Evolutionary conservation across 495 filamentous ascomycete genomes (phyloP).

Genomic region (Podospora australis): DNA sequence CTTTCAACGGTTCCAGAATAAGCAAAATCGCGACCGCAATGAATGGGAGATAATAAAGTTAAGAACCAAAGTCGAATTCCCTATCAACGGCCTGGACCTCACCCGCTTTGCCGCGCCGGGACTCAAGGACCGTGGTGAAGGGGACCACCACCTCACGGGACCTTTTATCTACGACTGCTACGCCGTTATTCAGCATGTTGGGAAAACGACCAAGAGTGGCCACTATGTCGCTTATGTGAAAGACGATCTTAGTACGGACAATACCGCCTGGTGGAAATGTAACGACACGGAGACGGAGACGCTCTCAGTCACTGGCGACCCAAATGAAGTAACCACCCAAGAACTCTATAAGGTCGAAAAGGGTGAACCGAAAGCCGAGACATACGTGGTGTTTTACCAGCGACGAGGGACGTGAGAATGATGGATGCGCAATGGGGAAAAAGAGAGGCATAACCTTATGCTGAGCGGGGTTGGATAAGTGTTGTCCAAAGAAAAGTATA

Average conservation of each 20-base stretch:
- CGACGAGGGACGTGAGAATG: slow-evolving; percentile 12
- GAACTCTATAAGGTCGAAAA: slow-evolving; percentile 15
- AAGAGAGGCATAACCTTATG: no score
- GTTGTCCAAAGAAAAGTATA: no score
- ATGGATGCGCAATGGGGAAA: background rate
- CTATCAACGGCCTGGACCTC: slow-evolving; percentile 32
- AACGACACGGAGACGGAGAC: slow-evolving; percentile 27
- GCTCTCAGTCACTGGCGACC: no score
- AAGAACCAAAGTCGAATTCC: slow-evolving; percentile 27
- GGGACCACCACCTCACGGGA: slow-evolving; percentile 18
- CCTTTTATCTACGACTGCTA: slow-evolving; percentile 39
- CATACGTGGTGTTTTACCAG: slow-evolving; percentile 28
- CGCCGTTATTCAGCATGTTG: slow-evolving; percentile 37
- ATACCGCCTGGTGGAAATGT: slow-evolving; percentile 28
- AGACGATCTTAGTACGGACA: slow-evolving; percentile 21
- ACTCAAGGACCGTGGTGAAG: background rate
- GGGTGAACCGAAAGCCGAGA: slow-evolving; percentile 5
- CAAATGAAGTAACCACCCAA: no score
- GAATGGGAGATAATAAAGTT: slow-evolving; percentile 24
- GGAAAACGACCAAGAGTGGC: slow-evolving; percentile 23
- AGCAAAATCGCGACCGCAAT: no score
- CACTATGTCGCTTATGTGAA: slow-evolving; percentile 41
- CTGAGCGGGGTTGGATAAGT: no score
- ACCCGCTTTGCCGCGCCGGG: slow-evolving; percentile 20
- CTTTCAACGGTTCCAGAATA: slow-evolving; percentile 13